A percentile compares a stretch with the other conserved stretches of the same genome.
phyloP scores from a whole-genome alignment of 108 stramenopile species.

The Stephanodiscus triporus region DNA sequence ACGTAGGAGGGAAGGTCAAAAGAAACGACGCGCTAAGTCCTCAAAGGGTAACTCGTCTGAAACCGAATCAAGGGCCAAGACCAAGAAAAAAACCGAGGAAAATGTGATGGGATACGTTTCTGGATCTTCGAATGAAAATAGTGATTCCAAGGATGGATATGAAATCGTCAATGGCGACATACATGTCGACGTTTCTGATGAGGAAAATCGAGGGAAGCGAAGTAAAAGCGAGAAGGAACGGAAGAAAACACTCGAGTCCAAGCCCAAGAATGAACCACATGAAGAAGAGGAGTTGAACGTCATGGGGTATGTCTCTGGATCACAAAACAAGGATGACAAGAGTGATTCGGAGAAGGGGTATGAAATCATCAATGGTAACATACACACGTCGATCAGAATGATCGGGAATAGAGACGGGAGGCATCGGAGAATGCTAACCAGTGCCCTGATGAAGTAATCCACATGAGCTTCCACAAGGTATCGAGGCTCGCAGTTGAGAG shows the following conservation, averaged over 20 bases:
- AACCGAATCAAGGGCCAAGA: neutral
- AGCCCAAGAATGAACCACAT: neutral
- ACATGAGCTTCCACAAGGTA: too few species aligned
- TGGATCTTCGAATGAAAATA: too few species aligned
- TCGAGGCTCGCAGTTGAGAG: too few species aligned
- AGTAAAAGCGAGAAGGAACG: neutral
- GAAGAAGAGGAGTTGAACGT: neutral
- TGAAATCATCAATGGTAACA: slow-evolving; percentile 2
- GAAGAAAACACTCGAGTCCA: neutral
- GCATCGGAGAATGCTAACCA: too few species aligned
- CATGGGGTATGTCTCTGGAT: neutral
- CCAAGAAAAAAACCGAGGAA: neutral
- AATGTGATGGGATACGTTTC: too few species aligned
- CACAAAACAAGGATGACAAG: neutral
- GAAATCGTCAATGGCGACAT: too few species aligned
- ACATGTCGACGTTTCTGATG: too few species aligned
- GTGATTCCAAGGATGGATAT: too few species aligned
- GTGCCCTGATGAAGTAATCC: too few species aligned
- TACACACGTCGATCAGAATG: neutral
- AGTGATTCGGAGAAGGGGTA: neutral
- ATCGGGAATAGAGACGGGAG: neutral
- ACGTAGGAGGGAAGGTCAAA: neutral
- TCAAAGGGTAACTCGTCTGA: neutral
- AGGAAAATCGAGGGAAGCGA: too few species aligned
- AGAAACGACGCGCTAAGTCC: neutral